phyloP scores from a whole-genome alignment of 305 asterid species.

The Solanum hybrid region DNA sequence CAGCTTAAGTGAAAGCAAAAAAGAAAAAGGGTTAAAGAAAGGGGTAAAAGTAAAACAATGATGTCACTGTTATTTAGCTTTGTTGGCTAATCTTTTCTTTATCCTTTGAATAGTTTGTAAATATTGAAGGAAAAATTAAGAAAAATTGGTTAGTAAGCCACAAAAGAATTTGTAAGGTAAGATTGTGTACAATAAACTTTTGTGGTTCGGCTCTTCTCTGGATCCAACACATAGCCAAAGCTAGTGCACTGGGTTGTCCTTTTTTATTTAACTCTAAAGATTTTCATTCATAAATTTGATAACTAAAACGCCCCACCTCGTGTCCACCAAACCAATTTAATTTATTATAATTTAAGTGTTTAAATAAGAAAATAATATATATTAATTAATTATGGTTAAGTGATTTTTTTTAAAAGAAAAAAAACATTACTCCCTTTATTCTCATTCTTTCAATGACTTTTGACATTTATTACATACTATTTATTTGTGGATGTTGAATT shows the following conservation, averaged over 20 bases:
- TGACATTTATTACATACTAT: background rate
- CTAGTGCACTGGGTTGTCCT: background rate
- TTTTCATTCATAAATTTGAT: no score
- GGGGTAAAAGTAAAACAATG: background rate
- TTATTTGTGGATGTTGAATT: background rate
- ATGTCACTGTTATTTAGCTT: background rate
- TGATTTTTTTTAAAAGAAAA: background rate
- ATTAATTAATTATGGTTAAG: background rate
- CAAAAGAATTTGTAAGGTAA: background rate
- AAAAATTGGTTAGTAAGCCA: background rate
- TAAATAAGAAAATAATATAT: background rate
- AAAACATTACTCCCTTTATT: background rate
- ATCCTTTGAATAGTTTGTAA: background rate
- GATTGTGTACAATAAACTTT: no score
- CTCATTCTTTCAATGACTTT: background rate
- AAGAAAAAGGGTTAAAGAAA: background rate
- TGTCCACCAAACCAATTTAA: background rate
- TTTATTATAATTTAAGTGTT: background rate
- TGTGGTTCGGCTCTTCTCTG: background rate
- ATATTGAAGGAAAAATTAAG: background rate
- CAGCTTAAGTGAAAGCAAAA: constrained; percentile 1
- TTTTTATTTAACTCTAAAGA: background rate
- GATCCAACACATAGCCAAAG: accelerated
- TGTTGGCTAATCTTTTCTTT: background rate
- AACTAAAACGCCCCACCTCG: background rate